Evolutionary conservation across 164 flowering plant genomes (phyloP), one percentile per base, ranked within the genome.

Genomic region (Brasenia schreberi): DNA sequence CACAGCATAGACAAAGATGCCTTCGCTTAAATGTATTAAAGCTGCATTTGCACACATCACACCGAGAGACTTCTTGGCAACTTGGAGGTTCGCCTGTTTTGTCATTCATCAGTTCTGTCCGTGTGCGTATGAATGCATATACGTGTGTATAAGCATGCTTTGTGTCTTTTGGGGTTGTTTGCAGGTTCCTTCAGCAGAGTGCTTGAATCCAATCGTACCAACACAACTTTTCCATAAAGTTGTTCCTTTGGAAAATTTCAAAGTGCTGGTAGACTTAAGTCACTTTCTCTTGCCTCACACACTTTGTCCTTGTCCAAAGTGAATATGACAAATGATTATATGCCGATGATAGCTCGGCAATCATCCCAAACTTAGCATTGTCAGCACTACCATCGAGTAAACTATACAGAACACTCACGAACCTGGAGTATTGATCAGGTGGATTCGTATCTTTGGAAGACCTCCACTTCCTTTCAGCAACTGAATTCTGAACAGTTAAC

Each of bases 11-110:
- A 62, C 80, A 77, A 49, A 74, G 80, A 66, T 77, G 80, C 81
- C 97, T 85, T 19, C 98, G 86, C 69, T 87, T 74, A 80, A 93
- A 93, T 65, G 98, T 72, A 81, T 77, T 89, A 88, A 93, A 93
- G 78, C 96, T 87, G 87, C 98, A 93, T 72, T 87, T 86, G 84
- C 98, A 93, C 80, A 93, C 87, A 66, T 86, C 85, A 72, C 98
- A 93, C 44, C 90, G 86, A 7, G 81, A 74, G 58, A 97, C 81
- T 83, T 93, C 97, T 70, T 90, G 90, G 69, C 89, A 93, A 12
- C 87, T 81, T 43, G 98, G 98, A 16, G 96, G 96, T 73, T 87
- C 87, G 71, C 7, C 68, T 33, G 17, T 60, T 11, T 11, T 44
- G 7, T n/a, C n/a, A n/a, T n/a, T n/a, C n/a, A n/a, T n/a, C n/a